Evolutionary conservation across 179 eudicot genomes (phyloP), one percentile per base, ranked within the genome.

Genomic region (Corrigiola litoralis): DNA sequence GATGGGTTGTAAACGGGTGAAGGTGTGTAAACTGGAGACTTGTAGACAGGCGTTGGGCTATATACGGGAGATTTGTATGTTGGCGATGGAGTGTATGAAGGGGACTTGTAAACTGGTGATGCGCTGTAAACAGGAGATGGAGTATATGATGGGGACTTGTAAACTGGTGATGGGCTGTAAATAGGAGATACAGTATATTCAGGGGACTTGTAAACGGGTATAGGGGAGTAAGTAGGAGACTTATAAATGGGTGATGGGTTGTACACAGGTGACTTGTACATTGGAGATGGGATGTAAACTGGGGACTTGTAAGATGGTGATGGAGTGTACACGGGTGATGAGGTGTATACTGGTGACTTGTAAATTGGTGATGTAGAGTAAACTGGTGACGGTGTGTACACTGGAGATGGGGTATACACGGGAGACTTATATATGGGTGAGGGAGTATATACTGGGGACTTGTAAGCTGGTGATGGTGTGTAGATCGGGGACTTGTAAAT

Each of bases 191-290:
- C n/a, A n/a, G n/a, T n/a, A n/a, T n/a, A n/a, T n/a, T n/a, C n/a
- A n/a, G n/a, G n/a, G n/a, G n/a, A n/a, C n/a, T n/a, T n/a, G n/a
- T n/a, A n/a, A n/a, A n/a, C n/a, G n/a, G n/a, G n/a, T n/a, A n/a
- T n/a, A n/a, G n/a, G n/a, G n/a, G n/a, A n/a, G n/a, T n/a, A n/a
- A n/a, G n/a, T n/a, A n/a, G 60, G 60, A 0, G 61, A 17, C 32
- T 65, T 40, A n/a, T 52, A 65, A 1, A 50, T 40, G 0, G 69
- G 69, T 18, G 69, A 65, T 27, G 60, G 69, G 2, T 54, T 62
- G 55, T 46, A 62, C 1, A 29, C 13, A 1, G 63, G 63, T 0
- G 63, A 38, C n/a, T 59, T 59, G 49, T 59, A 40, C 0, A 59
- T 9, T 0, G 63, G 63, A 2, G 63, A 24, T 59, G 63, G 63